A percentile compares a stretch with the other conserved stretches of the same genome.
These are phyloP conservation scores for Naegleria fowleri DNA, from an alignment of 208 protist genomes.

Conservation along the genomic window DNA sequence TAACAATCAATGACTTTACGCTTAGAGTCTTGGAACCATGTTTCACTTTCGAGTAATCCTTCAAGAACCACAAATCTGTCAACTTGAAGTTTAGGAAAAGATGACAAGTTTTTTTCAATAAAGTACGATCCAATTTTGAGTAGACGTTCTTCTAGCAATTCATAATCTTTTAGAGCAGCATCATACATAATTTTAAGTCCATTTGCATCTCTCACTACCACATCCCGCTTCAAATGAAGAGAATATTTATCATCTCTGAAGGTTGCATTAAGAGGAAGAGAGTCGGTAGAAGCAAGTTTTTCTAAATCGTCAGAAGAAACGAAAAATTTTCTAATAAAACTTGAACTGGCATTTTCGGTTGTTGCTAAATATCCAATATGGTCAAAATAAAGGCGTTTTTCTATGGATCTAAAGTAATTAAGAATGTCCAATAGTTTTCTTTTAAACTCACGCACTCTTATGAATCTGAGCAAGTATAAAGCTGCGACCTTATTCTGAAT, in stretches of 20 bases:
- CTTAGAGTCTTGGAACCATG: constrained; percentile 45
- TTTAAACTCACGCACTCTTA: constrained; percentile 43
- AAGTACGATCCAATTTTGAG: constrained; percentile 43
- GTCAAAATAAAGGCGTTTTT: constrained; percentile 41
- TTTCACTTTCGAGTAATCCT: constrained; percentile 47
- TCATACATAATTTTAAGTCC: constrained; percentile 47
- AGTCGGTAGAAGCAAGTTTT: background rate
- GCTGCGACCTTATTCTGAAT: constrained; percentile 34
- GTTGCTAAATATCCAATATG: constrained; percentile 24
- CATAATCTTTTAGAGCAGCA: constrained; percentile 38
- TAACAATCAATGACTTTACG: constrained; percentile 43
- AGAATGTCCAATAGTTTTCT: constrained; percentile 41
- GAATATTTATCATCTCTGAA: constrained; percentile 29
- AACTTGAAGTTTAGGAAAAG: constrained; percentile 19
- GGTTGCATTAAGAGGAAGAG: background rate
- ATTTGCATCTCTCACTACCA: constrained; percentile 35
- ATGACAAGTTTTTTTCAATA: constrained; percentile 1
- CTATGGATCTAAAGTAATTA: constrained; percentile 48
- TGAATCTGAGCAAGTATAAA: constrained; percentile 43
- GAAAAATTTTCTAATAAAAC: background rate
- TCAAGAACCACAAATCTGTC: constrained; percentile 41
- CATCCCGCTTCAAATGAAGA: constrained; percentile 13
- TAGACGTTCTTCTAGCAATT: constrained; percentile 34
- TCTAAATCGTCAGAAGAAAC: background rate
- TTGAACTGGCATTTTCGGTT: background rate